Conservation (phyloP, 306 rosid species). For the Clitoria ternatea region DNA sequence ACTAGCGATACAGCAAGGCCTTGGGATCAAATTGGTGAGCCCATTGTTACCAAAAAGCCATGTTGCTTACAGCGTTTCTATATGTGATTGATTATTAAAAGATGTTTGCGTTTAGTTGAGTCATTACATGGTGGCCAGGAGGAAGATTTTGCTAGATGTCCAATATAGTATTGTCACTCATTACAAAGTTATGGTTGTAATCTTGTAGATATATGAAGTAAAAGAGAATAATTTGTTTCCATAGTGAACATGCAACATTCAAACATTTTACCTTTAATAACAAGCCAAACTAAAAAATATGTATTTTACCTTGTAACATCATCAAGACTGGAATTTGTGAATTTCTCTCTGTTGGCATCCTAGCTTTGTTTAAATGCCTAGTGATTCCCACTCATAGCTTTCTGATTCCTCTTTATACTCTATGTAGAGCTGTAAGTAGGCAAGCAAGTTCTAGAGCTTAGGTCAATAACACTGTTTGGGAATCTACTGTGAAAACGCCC, state of each 20-base stretch:
- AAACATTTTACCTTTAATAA: not conserved
- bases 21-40: not conserved
- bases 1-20: not conserved
- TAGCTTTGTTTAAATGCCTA: not conserved
- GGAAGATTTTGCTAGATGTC: constrained; percentile 50
- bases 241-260: not conserved
- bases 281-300: not conserved
- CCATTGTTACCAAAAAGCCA: not conserved
- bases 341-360: not conserved
- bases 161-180: not conserved
- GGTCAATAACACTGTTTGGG: no score
- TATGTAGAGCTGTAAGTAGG: not conserved
- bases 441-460: not conserved
- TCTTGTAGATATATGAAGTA: not conserved
- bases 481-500: no score
- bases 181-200: constrained; percentile 18
- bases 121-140: constrained; percentile 48
- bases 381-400: not conserved
- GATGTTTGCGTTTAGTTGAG: constrained; percentile 52
- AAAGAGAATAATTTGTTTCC: constrained; percentile 10
- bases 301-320: not conserved
- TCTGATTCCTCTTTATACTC: not conserved
- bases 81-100: constrained; percentile 28
- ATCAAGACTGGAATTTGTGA: not conserved
- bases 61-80: constrained; percentile 11